Evolutionary conservation across 805 yeast species (phyloP).

Genomic region (Grigorovia jiainica): DNA sequence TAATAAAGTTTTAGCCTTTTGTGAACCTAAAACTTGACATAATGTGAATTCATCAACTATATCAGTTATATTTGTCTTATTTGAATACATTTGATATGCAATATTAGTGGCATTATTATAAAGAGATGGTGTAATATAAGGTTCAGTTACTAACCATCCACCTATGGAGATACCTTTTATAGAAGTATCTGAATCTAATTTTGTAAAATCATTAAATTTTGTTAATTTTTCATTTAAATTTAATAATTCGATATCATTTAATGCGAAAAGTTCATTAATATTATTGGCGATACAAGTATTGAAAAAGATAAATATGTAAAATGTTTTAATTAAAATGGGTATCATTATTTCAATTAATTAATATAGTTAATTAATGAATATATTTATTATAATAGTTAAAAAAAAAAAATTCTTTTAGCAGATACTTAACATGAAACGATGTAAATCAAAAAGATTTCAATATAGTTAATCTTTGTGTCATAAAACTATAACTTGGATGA

Average conservation of each 20-base stretch:
- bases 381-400: too few species aligned
- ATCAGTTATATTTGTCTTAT: slow-evolving; percentile 13
- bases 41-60: slow-evolving; percentile 53
- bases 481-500: too few species aligned
- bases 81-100: slow-evolving; percentile 14
- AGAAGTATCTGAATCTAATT: neutral
- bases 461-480: too few species aligned
- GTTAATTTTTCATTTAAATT: neutral
- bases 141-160: slow-evolving; percentile 67
- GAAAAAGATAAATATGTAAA: neutral
- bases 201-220: neutral
- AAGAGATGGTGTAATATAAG: slow-evolving; percentile 59
- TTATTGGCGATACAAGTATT: neutral
- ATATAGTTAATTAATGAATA: too few species aligned
- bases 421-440: too few species aligned
- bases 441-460: too few species aligned
- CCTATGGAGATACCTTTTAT: slow-evolving; percentile 46
- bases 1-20: slow-evolving; percentile 35
- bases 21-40: slow-evolving; percentile 40
- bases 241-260: neutral
- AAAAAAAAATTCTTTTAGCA: too few species aligned
- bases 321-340: neutral
- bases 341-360: too few species aligned
- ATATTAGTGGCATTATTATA: slow-evolving; percentile 26
- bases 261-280: neutral